phyloP scores from a whole-genome alignment of 768 basidiomycete genomes.

The Suillus clintonianus region DNA sequence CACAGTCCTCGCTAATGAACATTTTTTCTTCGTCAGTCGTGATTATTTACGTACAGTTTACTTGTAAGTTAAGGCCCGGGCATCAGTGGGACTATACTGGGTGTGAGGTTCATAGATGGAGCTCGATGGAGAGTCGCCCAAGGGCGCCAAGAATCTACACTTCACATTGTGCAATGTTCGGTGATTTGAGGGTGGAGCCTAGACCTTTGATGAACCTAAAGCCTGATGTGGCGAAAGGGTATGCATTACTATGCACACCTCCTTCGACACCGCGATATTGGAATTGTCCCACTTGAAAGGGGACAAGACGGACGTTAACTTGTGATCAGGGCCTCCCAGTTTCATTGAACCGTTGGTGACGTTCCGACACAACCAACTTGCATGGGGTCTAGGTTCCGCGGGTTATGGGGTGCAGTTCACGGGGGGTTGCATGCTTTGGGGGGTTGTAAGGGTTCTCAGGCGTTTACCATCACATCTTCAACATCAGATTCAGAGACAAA shows the following conservation, averaged over 20 bases:
- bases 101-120: background rate
- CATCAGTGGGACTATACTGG: background rate
- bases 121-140: background rate
- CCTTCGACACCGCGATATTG: background rate
- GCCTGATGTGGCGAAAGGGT: background rate
- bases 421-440: too few species aligned
- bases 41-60: background rate
- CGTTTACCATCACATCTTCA: too few species aligned
- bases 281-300: background rate
- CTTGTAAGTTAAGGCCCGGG: background rate
- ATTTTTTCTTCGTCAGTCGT: background rate
- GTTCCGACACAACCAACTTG: too few species aligned
- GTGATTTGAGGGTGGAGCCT: background rate
- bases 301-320: background rate
- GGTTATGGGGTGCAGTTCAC: too few species aligned
- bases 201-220: background rate
- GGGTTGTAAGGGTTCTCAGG: too few species aligned
- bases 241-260: background rate
- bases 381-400: too few species aligned
- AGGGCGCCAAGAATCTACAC: background rate
- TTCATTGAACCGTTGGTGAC: too few species aligned
- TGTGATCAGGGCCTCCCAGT: too few species aligned
- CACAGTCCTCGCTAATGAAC: background rate
- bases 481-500: background rate
- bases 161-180: background rate